Conservation (phyloP, 352 stramenopile genomes). For the Elongisporangium senticosum region DNA sequence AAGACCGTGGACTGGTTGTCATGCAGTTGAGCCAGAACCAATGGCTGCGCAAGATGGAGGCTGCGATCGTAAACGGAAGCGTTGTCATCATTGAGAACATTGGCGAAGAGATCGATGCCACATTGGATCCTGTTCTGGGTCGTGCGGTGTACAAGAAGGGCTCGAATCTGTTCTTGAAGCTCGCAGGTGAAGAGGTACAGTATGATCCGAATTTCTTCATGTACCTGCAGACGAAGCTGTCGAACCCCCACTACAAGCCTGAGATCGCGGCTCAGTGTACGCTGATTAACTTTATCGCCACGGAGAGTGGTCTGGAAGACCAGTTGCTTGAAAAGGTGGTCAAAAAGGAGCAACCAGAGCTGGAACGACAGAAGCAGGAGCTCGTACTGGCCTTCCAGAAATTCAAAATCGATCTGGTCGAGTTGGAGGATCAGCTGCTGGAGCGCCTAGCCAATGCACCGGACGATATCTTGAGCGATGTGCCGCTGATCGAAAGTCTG, state of each 20-base stretch:
- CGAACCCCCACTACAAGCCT: constrained; percentile 97
- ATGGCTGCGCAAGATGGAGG: constrained; percentile 93
- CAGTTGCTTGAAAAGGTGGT: constrained; percentile 96
- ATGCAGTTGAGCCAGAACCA: constrained; percentile 96
- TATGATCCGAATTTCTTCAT: constrained; percentile 96
- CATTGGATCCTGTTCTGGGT: constrained; percentile 93
- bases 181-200: constrained; percentile 94
- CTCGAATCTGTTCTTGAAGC: constrained; percentile 91
- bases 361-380: constrained; percentile 92
- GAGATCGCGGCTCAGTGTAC: constrained; percentile 95
- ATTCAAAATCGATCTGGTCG: constrained; percentile 97
- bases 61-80: constrained; percentile 92
- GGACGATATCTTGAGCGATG: constrained; percentile 95
- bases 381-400: constrained; percentile 91
- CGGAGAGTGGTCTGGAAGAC: constrained; percentile 93
- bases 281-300: constrained; percentile 98
- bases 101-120: constrained; percentile 95
- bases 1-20: constrained; percentile 88
- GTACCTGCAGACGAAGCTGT: constrained; percentile 96
- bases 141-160: constrained; percentile 96
- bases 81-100: constrained; percentile 98
- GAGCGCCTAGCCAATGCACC: constrained; percentile 94
- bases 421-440: constrained; percentile 94
- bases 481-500: constrained; percentile 94
- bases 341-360: constrained; percentile 92